Evolutionary conservation across 2,329 filamentous ascomycete species (phyloP).

Genomic region (Ascochyta pisi): DNA sequence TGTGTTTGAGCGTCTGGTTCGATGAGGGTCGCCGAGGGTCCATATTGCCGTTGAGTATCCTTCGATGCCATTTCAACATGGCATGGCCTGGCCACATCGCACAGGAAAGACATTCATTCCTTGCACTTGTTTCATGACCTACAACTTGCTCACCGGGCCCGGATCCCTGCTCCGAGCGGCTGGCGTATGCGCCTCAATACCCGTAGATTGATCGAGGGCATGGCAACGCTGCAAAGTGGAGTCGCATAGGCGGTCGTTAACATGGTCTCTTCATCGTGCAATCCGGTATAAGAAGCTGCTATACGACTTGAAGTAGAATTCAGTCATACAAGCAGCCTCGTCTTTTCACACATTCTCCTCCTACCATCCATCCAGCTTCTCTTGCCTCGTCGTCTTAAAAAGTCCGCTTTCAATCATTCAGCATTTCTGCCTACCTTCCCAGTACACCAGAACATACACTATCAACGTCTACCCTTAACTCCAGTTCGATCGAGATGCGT

Average conservation of each 20-base stretch:
- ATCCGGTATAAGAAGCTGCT: background rate
- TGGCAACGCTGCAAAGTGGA: conserved; percentile 10
- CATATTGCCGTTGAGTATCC: background rate
- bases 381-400: background rate
- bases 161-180: background rate
- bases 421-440: background rate
- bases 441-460: background rate
- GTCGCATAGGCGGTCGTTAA: background rate
- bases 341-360: background rate
- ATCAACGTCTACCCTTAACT: background rate
- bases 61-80: background rate
- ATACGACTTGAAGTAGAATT: background rate
- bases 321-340: background rate
- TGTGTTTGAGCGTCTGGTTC: background rate
- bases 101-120: background rate
- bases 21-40: no score
- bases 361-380: background rate
- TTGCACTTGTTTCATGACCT: conserved; percentile 10
- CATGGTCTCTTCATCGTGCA: background rate
- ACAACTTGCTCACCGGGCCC: conserved; percentile 13
- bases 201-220: conserved; percentile 3
- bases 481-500: conserved; percentile 13
- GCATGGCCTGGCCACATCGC: background rate
- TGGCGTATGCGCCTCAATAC: conserved; percentile 7
- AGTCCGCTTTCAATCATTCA: no score